phyloP scores from a whole-genome alignment of 495 filamentous ascomycete species.

The Xylaria bambusicola region DNA sequence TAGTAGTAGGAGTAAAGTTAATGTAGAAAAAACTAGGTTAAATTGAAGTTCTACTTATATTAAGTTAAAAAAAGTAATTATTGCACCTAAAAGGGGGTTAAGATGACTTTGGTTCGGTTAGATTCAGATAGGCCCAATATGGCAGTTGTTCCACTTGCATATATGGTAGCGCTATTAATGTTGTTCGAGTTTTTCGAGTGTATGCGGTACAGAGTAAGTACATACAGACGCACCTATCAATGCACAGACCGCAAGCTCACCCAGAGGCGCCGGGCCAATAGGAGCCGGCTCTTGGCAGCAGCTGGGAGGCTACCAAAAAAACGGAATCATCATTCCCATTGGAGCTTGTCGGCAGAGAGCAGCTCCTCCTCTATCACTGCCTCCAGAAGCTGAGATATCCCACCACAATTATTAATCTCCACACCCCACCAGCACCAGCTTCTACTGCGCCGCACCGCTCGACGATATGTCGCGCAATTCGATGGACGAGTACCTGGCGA shows the following conservation, averaged over 20 bases:
- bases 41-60: too few relatives aligned
- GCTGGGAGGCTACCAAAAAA: conserved; percentile 20
- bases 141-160: too few relatives aligned
- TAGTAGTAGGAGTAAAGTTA: too few relatives aligned
- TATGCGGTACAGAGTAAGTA: too few relatives aligned
- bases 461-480: conserved; percentile 52
- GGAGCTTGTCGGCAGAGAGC: conserved; percentile 15
- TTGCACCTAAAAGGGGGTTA: too few relatives aligned
- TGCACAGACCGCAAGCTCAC: neutral
- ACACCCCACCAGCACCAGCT: neutral
- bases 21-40: too few relatives aligned
- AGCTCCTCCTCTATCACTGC: conserved; percentile 10
- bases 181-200: too few relatives aligned
- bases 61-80: too few relatives aligned
- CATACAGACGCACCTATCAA: too few relatives aligned
- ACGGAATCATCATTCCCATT: conserved; percentile 25
- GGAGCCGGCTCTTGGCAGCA: neutral
- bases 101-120: too few relatives aligned
- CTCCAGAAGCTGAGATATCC: neutral
- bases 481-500: conserved; percentile 45
- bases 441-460: neutral
- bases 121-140: too few relatives aligned
- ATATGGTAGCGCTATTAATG: too few relatives aligned
- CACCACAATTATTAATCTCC: conserved; percentile 8
- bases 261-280: conserved; percentile 17